These are phyloP conservation scores for Eimeria praecox DNA, from an alignment of 169 alveolate genomes.

Conservation along the genomic window DNA sequence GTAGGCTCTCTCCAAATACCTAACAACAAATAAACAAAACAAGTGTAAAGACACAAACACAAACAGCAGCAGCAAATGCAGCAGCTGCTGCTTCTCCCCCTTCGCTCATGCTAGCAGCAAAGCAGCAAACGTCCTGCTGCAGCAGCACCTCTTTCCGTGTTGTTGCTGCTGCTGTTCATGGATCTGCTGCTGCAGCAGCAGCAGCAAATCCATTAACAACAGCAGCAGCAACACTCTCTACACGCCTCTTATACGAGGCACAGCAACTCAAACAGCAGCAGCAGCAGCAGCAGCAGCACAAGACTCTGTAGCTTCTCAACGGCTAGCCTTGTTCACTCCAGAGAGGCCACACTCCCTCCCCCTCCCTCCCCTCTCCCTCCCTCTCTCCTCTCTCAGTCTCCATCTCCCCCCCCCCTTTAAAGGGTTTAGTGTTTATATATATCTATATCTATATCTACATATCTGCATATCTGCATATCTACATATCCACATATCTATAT, in stretches of 20 bases:
- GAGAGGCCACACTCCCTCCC: background rate
- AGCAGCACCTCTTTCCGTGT: background rate
- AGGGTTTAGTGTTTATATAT: constrained; percentile 34
- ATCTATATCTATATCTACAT: too few relatives aligned
- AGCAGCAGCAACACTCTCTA: constrained; percentile 21
- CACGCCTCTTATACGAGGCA: too few relatives aligned
- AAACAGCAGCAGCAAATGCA: constrained; percentile 11
- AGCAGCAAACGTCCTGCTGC: background rate
- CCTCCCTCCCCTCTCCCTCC: too few relatives aligned
- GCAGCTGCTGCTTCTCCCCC: background rate
- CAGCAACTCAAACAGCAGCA: background rate
- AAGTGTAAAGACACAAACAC: background rate
- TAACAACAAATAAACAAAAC: background rate
- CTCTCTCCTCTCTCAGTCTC: too few relatives aligned
- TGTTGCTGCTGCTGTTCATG: background rate
- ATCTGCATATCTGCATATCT: too few relatives aligned
- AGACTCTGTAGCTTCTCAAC: too few relatives aligned
- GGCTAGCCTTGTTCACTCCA: background rate
- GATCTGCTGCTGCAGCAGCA: background rate
- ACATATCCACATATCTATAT: too few relatives aligned
- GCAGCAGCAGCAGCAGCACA: background rate
- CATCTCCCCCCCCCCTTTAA: background rate
- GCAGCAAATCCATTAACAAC: background rate
- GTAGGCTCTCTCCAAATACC: constrained; percentile 82
- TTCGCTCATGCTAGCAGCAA: background rate